Conservation (phyloP, 1,284 basidiomycete genomes). For the Wallemia ichthyophaga region DNA sequence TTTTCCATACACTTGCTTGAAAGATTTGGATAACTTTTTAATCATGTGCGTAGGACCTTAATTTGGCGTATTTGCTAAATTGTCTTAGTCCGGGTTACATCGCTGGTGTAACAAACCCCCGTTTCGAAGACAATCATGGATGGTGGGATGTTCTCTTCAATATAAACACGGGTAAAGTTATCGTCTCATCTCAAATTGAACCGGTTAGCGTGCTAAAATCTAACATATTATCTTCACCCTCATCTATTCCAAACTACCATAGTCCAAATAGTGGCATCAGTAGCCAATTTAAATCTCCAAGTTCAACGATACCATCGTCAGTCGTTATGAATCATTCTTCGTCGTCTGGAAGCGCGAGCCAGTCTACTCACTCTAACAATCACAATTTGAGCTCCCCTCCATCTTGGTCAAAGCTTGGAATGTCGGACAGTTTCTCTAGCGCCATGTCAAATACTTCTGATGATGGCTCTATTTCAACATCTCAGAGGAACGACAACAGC, state of each 20-base stretch:
- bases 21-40: constrained; percentile 64
- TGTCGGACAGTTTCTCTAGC: neutral
- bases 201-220: constrained; percentile 16
- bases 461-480: constrained; percentile 6
- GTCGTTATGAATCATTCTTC: neutral
- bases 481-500: constrained; percentile 22
- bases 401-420: neutral
- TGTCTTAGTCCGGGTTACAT: constrained; percentile 47
- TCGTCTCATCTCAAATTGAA: constrained; percentile 53
- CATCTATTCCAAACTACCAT: neutral
- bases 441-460: neutral
- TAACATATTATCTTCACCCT: neutral
- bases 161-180: constrained; percentile 52
- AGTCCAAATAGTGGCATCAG: neutral
- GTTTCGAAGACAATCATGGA: constrained; percentile 51
- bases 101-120: constrained; percentile 84
- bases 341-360: neutral
- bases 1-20: constrained; percentile 77
- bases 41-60: constrained; percentile 28
- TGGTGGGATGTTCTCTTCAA: constrained; percentile 79
- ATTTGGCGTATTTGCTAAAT: neutral
- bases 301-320: neutral
- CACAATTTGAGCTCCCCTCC: neutral
- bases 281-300: neutral
- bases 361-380: neutral